A percentile compares a stretch with the other conserved stretches of the same genome.
These are phyloP conservation scores for Agrocybe pediades DNA, from an alignment of 768 basidiomycete genomes.

Conservation along the genomic window DNA sequence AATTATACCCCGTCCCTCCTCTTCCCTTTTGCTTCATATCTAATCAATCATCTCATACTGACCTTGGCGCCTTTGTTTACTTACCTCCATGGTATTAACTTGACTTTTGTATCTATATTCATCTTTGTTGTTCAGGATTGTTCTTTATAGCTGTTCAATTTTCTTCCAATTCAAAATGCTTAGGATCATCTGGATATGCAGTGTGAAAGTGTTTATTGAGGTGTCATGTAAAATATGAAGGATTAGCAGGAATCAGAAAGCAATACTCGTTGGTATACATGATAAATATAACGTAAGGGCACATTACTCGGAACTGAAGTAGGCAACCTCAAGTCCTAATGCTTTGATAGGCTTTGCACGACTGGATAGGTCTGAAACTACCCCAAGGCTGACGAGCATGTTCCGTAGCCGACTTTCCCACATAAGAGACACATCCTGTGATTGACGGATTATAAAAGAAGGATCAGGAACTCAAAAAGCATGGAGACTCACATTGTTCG, in stretches of 20 bases:
- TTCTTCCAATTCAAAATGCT: not conserved
- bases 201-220: too few species aligned
- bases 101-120: not conserved
- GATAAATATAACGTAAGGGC: not conserved
- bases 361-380: slow-evolving; percentile 88
- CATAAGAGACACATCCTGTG: slow-evolving; percentile 82
- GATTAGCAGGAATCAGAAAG: too few species aligned
- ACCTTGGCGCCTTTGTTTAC: not conserved
- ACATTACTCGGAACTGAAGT: slow-evolving; percentile 71
- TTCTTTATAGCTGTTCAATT: not conserved
- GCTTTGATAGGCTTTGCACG: slow-evolving; percentile 86
- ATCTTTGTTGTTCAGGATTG: not conserved
- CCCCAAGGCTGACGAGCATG: slow-evolving; percentile 86
- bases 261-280: too few species aligned
- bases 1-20: not conserved
- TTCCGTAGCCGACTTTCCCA: slow-evolving; percentile 94
- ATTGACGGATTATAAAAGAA: not conserved
- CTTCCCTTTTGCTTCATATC: not conserved
- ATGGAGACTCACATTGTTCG: slow-evolving; percentile 69
- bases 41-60: not conserved
- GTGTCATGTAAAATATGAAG: not conserved
- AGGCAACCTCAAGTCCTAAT: slow-evolving; percentile 91
- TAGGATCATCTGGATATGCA: not conserved
- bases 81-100: not conserved
- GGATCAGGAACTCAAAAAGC: not conserved